Percentiles rank a stretch among this genome's conserved stretches.
Evolutionary conservation across 352 stramenopile species (phyloP).

Genomic region (Phytophthora boehmeriae): DNA sequence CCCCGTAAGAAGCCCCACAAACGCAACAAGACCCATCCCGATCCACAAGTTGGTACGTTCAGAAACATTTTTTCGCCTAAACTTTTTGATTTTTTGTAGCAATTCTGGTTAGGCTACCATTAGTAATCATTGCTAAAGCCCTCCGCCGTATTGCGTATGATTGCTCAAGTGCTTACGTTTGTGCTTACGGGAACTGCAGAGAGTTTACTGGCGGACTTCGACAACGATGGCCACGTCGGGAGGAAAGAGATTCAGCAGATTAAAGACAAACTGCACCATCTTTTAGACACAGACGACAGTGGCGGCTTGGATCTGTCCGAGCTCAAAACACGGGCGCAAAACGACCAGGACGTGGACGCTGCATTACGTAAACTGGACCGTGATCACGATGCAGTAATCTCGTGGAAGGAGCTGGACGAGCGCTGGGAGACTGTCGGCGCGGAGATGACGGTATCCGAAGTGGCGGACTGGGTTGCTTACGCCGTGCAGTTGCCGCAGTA

Average conservation of each 20-base stretch:
- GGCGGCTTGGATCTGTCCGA: constrained; percentile 75
- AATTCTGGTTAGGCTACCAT: neutral
- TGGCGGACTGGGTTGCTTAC: constrained; percentile 84
- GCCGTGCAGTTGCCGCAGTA: constrained; percentile 86
- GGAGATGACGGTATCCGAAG: constrained; percentile 88
- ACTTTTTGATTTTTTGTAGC: neutral
- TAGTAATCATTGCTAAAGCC: constrained; percentile 9
- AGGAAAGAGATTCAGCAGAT: constrained; percentile 79
- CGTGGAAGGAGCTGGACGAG: constrained; percentile 80
- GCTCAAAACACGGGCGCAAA: constrained; percentile 57
- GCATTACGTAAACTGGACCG: constrained; percentile 81
- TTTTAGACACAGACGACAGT: constrained; percentile 82
- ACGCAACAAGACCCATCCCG: constrained; percentile 31
- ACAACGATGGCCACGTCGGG: constrained; percentile 78
- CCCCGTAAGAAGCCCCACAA: constrained; percentile 25
- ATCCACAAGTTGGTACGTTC: constrained; percentile 44
- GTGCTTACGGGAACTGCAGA: constrained; percentile 48
- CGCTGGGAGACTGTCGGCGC: constrained; percentile 78
- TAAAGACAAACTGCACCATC: constrained; percentile 82
- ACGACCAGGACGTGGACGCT: constrained; percentile 68
- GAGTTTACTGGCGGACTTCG: constrained; percentile 80
- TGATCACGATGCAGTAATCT: constrained; percentile 83
- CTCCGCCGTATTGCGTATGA: constrained; percentile 2
- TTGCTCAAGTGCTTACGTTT: constrained; percentile 41
- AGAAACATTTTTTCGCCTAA: constrained; percentile 16